Base-by-base conservation (phyloP, 129 eudicot genomes). In the Pulicaria dysenterica region DNA sequence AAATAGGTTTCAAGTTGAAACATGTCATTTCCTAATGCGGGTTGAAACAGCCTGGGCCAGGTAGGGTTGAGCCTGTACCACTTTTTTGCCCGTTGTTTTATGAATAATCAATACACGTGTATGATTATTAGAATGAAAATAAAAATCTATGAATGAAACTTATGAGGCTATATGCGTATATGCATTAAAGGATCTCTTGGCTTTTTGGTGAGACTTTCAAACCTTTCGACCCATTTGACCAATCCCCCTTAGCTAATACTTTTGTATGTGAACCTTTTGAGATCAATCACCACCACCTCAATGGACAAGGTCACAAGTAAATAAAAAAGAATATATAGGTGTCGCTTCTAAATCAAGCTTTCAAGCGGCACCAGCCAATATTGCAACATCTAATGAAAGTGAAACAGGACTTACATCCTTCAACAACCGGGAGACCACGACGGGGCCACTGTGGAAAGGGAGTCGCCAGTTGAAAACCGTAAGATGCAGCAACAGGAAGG, bases 361-460 rank as follows among this genome's bases (percentile, higher is more conserved):
- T 24, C 31, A 24, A 24, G 31, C 31, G 2, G 31, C 31, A 24
- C 31, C 31, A 24, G 31, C 2, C 31, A 24, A 24, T 24, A 24
- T 24, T 24, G 31, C 31, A 24, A 24, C 31, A 9, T 12, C 3
- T 0, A 42, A 8, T 9, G 57, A 37, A 59, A 72, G 68, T 11
- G 51, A 61, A 48, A 16, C 67, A 46, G 31, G 70, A 87, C 96
- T 86, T 79, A 94, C 98, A 85, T 82, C 92, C 97, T 82, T 84
- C 81, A 77, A 94, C 64, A 58, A 89, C 88, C 2, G 96, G 98
- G 58, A 90, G 89, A 46, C 98, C 98, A 51, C 93, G 93, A 7
- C 95, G 96, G 72, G 93, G 82, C 96, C 96, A 94, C 46, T 82
- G 85, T 37, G 98, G 93, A 58, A 90, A 86, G 5, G 85, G 83